Evolutionary conservation across 768 basidiomycete species (phyloP), one percentile per base, ranked within the genome.

Genomic region (Chalciporus sphaerocephalus): DNA sequence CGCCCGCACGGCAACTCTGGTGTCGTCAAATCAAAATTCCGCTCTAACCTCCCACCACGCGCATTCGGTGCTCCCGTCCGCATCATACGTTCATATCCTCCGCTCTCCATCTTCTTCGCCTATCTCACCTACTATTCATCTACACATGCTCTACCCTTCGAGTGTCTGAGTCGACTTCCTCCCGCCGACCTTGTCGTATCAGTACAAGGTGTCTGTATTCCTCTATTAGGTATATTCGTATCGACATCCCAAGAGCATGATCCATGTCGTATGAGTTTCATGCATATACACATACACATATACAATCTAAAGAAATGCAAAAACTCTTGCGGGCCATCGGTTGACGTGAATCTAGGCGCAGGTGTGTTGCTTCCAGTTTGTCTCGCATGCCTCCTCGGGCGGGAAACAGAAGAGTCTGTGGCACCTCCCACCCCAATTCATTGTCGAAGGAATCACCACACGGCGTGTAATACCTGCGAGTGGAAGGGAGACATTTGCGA

Each of bases 11-110:
- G 96, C 56, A 87, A 82, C 70, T 88, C 84, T 55, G 95, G 95
- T 64, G 91, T 93, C 59, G 94, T 97, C 59, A 93, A 94, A 74
- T 85, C 90, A 72, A 96, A 96, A 79, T 97, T 97, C 82, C 76
- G 78, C 53, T 81, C 81, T 61, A 98, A 98, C 80, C 84, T 98
- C 56, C 94, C 95, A 56, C 91, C 95, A 52, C 86, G 86, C 59
- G 81, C 87, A 50, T 96, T 98, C 68, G 95, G 94, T 71, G 93
- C 92, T 46, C 79, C 80, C 61, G 86, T 92, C 67, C 86, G 92
- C 67, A 77, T 95, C 69, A 92, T 95, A 71, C 55, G 88, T 81
- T 10, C 6, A 43, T 30, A 47, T 39, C 18, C 25, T 50, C 15
- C 13, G 8, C 15, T 15, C 15, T 28, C 30, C 30, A n/a, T 40